Conservation (phyloP, 2,329 filamentous ascomycete genomes). For the Diaporthe humulicola region DNA sequence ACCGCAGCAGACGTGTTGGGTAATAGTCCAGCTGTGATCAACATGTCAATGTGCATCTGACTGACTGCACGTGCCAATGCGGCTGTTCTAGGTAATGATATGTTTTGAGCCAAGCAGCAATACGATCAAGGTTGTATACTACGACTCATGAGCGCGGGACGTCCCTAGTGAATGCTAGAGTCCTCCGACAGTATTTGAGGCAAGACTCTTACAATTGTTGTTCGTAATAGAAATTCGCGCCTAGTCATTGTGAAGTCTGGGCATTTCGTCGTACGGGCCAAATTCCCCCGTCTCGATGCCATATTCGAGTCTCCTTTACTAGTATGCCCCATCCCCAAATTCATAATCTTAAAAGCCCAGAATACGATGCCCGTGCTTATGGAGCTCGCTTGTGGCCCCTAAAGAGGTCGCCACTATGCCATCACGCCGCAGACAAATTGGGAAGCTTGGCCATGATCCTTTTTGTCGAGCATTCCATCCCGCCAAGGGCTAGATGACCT, state of each 20-base stretch:
- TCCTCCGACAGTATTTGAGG: no score
- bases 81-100: background rate
- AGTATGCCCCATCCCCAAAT: background rate
- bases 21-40: background rate
- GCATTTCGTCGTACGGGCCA: background rate
- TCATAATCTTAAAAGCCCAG: background rate
- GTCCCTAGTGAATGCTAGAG: background rate
- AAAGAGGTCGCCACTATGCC: background rate
- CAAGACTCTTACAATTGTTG: background rate
- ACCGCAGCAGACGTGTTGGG: fast-evolving
- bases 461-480: background rate
- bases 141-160: background rate
- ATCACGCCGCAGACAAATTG: background rate
- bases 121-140: background rate
- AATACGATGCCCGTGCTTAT: background rate
- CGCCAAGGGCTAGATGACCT: slow-evolving; percentile 2
- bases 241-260: background rate
- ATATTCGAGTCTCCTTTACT: background rate
- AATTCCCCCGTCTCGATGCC: background rate
- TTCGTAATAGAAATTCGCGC: background rate
- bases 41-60: background rate
- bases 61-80: background rate
- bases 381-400: background rate
- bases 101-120: background rate
- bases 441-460: background rate